Percentiles rank a stretch among this genome's conserved stretches.
These are phyloP conservation scores for Eucalyptus erythrocorys DNA, from an alignment of 345 rosid species.

Conservation along the genomic window DNA sequence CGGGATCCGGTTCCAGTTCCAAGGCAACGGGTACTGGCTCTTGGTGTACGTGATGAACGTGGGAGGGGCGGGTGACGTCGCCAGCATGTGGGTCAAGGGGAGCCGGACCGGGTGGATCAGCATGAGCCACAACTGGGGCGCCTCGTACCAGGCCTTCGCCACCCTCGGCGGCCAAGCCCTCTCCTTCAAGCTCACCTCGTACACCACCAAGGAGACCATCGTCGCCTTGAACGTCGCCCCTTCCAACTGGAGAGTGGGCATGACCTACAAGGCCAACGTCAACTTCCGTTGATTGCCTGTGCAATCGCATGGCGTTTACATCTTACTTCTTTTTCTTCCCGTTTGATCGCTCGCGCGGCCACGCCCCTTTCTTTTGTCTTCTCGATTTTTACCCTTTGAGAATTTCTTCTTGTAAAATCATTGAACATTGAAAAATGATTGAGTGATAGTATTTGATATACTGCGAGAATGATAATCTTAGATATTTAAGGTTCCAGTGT, in stretches of 20 bases:
- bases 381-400: not conserved
- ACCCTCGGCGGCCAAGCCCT: constrained; percentile 57
- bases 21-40: constrained; percentile 56
- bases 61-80: constrained; percentile 57
- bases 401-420: not conserved
- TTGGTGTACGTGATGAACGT: constrained; percentile 64
- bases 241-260: constrained; percentile 44
- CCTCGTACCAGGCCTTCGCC: constrained; percentile 85
- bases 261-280: constrained; percentile 34
- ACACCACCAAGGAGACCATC: constrained; percentile 50
- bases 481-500: not conserved
- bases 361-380: not conserved
- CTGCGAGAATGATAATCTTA: no score
- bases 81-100: constrained; percentile 53
- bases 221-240: constrained; percentile 56
- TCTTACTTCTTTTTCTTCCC: not conserved
- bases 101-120: constrained; percentile 60
- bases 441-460: no score
- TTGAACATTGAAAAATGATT: not conserved
- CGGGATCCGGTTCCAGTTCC: constrained; percentile 27
- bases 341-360: not conserved
- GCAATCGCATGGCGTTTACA: not conserved
- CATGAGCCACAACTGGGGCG: constrained; percentile 97
- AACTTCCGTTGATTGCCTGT: constrained; percentile 42
- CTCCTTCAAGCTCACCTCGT: constrained; percentile 60